Percentiles rank a stretch among this genome's conserved stretches.
Conservation (phyloP, 202 grass and related monocot genomes). For the Panicum virgatum region DNA sequence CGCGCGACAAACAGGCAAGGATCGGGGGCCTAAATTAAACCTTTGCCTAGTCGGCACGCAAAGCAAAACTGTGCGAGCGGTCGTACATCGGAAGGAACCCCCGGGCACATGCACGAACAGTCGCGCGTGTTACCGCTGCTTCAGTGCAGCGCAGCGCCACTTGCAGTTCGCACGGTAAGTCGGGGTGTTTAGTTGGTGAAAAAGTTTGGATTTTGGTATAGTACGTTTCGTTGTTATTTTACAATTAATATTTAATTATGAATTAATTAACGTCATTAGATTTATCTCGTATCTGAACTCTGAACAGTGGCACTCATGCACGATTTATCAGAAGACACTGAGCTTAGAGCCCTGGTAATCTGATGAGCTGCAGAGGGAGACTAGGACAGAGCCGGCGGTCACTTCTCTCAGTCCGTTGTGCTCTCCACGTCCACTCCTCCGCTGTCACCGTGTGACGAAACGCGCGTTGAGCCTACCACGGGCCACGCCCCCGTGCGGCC, state of each 20-base stretch:
- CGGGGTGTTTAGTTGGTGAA: too few relatives aligned
- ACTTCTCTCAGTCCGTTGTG: background rate
- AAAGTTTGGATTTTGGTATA: too few relatives aligned
- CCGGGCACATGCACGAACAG: conserved; percentile 25
- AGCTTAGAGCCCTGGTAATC: background rate
- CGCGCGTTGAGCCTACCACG: background rate
- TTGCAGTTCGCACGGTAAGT: conserved; percentile 11
- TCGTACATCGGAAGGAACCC: background rate
- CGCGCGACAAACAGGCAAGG: background rate
- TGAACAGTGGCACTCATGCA: background rate
- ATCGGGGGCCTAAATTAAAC: background rate
- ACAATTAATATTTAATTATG: too few relatives aligned
- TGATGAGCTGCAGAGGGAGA: background rate
- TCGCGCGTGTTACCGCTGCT: background rate
- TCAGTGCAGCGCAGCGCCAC: background rate
- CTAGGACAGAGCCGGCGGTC: background rate
- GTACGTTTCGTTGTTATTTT: too few relatives aligned
- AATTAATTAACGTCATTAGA: too few relatives aligned
- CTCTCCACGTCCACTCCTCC: background rate
- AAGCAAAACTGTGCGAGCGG: background rate
- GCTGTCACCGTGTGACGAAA: conserved; percentile 5
- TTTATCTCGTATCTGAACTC: too few relatives aligned
- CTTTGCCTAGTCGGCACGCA: conserved; percentile 6
- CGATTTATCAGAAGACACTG: background rate
- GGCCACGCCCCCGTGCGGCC: background rate